Percentiles rank a stretch among this genome's conserved stretches.
Evolutionary conservation across 306 rosid species (phyloP).

Genomic region (Inga leiocalycina): DNA sequence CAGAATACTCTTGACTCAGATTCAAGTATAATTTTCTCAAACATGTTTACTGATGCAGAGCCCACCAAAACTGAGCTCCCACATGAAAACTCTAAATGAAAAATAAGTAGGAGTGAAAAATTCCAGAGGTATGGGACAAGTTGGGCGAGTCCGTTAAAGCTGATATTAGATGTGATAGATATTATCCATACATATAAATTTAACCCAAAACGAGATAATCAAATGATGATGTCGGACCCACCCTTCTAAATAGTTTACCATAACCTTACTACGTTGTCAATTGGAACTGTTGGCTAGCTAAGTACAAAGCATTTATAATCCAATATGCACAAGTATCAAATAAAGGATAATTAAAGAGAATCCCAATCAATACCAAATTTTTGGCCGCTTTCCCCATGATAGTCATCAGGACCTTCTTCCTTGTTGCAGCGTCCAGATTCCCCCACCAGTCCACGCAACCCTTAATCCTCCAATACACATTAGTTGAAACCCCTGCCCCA

Average conservation of each 20-base stretch:
- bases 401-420: conserved; percentile 43
- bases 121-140: neutral
- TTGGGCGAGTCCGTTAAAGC: neutral
- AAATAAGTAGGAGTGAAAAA: neutral
- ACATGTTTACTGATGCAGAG: neutral
- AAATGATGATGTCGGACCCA: neutral
- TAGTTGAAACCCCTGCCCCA: conserved; percentile 41
- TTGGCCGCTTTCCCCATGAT: conserved; percentile 6
- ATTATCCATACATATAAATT: neutral
- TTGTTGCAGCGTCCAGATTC: conserved; percentile 44
- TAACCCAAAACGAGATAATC: neutral
- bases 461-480: conserved; percentile 70
- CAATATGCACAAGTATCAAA: neutral
- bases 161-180: neutral
- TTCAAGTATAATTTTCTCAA: neutral
- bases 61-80: neutral
- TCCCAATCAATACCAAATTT: conserved; percentile 3
- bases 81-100: neutral
- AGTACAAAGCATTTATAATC: neutral
- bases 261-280: neutral
- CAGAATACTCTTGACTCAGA: neutral
- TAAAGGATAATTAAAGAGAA: neutral
- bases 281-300: neutral
- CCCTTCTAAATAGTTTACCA: neutral
- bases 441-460: conserved; percentile 64